Percentiles rank a stretch among this genome's conserved stretches.
These are phyloP conservation scores for Microcyclospora pomicola DNA, from an alignment of 2,329 filamentous ascomycete genomes.

Conservation along the genomic window DNA sequence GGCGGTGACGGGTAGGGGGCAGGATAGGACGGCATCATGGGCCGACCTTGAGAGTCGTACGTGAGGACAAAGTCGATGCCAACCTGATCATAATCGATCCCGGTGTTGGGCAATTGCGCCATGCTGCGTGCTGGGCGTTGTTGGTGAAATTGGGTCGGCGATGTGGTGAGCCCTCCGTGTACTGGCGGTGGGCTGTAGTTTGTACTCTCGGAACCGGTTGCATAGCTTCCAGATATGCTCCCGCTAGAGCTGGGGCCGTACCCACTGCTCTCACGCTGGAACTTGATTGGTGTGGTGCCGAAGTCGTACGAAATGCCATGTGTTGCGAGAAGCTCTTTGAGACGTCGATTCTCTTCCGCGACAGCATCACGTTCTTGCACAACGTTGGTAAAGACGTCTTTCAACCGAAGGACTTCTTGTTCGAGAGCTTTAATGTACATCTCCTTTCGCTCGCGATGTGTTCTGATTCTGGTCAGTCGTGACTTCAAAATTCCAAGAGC, in stretches of 20 bases:
- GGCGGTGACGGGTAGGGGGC: slow-evolving; percentile 51
- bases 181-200: slow-evolving; percentile 32
- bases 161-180: background rate
- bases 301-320: slow-evolving; percentile 46
- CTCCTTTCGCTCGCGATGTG: slow-evolving; percentile 92
- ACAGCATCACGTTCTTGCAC: slow-evolving; percentile 63
- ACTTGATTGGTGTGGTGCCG: slow-evolving; percentile 22
- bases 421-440: slow-evolving; percentile 90
- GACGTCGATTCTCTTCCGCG: slow-evolving; percentile 63
- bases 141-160: slow-evolving; percentile 7
- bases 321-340: slow-evolving; percentile 48
- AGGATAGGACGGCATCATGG: slow-evolving; percentile 24
- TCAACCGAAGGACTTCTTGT: slow-evolving; percentile 75
- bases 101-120: slow-evolving; percentile 23
- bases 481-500: background rate
- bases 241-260: slow-evolving; percentile 35
- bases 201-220: slow-evolving; percentile 30
- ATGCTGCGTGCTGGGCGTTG: slow-evolving; percentile 8
- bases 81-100: slow-evolving; percentile 62
- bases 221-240: slow-evolving; percentile 52
- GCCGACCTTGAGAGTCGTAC: slow-evolving; percentile 44
- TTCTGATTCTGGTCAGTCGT: slow-evolving; percentile 39
- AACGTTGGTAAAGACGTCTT: slow-evolving; percentile 65
- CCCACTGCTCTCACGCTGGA: slow-evolving; percentile 23
- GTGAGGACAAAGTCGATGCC: slow-evolving; percentile 85